Base-by-base conservation (phyloP, 176 grass and related monocot species). In the Rhynchospora breviuscula region DNA sequence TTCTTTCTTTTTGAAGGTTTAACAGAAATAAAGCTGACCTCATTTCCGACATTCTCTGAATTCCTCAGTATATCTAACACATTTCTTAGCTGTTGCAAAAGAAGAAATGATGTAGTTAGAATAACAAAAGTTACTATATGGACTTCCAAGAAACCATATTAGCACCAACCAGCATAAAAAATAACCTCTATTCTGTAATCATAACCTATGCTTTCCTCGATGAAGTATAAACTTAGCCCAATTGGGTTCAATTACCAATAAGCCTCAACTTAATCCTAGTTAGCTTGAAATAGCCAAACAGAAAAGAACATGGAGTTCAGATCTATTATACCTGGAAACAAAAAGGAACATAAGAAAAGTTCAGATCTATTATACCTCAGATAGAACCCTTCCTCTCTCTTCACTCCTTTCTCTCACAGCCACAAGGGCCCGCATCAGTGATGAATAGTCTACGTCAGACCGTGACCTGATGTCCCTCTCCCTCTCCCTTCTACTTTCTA, bases 1-100 rank as follows among this genome's bases (percentile, higher is more conserved):
- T 81, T 81, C 40, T 81, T 81, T 81, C 40, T 23, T 46, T 63
- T 81, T 63, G 59, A 2, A 64, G 10, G 79, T 81, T 22, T 63
- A 47, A 63, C 33, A 45, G 22, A 47, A 54, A 23, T 4, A 82
- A 82, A 35, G 1, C 62, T 49, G 26, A 82, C 80, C 58, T 82
- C 80, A 53, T 82, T 82, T 82, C 80, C 80, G 26, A 66, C 80
- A 82, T 68, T 82, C 17, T 82, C 62, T 49, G 80, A 82, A 68
- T 82, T 82, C 80, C 80, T 63, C 44, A 82, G 61, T 67, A 68
- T 66, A 82, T 82, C 80, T 66, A 82, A 66, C 80, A 82, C 80
- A 54, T 54, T 63, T 59, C 80, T 82, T 53, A 82, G 43, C 80
- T 82, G 80, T 82, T 82, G 22, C 35, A 82, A 63, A 82, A 45